Percentiles rank a stretch among this genome's conserved stretches.
These are phyloP conservation scores for Syzygium jambos DNA, from an alignment of 345 rosid species.

Conservation along the genomic window DNA sequence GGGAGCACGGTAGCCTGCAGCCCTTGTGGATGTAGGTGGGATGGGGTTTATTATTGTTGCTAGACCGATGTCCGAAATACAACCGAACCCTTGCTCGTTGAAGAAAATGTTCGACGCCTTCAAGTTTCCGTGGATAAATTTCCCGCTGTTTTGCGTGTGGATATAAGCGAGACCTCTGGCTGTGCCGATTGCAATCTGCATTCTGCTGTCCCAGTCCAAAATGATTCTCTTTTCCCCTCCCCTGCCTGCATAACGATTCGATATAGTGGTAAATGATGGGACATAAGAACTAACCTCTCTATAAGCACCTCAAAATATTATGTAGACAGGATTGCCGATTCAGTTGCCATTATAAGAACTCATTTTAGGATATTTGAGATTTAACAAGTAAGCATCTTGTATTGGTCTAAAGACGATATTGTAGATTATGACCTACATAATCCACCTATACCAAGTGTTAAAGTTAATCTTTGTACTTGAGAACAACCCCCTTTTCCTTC, in stretches of 20 bases:
- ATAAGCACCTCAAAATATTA: not conserved
- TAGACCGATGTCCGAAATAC: slow-evolving; percentile 68
- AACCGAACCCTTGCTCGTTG: slow-evolving; percentile 40
- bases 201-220: slow-evolving; percentile 68
- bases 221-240: slow-evolving; percentile 35
- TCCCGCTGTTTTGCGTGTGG: slow-evolving; percentile 54
- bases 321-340: not conserved
- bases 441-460: not conserved
- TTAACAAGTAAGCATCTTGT: not conserved
- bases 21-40: slow-evolving; percentile 39
- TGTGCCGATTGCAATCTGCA: slow-evolving; percentile 56
- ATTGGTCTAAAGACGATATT: not conserved
- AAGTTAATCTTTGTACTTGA: not conserved
- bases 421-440: not conserved
- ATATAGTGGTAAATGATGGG: not conserved
- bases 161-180: slow-evolving; percentile 74
- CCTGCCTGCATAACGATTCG: slow-evolving; percentile 34
- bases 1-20: slow-evolving; percentile 81
- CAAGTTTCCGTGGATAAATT: slow-evolving; percentile 79
- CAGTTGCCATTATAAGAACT: not conserved
- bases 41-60: slow-evolving; percentile 54
- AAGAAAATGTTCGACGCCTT: slow-evolving; percentile 83
- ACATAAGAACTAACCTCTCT: not conserved
- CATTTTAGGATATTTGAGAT: not conserved
- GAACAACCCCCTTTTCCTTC: not conserved